Conservation (phyloP, 2,329 filamentous ascomycete species). For the Arthrobotrys musiformis region DNA sequence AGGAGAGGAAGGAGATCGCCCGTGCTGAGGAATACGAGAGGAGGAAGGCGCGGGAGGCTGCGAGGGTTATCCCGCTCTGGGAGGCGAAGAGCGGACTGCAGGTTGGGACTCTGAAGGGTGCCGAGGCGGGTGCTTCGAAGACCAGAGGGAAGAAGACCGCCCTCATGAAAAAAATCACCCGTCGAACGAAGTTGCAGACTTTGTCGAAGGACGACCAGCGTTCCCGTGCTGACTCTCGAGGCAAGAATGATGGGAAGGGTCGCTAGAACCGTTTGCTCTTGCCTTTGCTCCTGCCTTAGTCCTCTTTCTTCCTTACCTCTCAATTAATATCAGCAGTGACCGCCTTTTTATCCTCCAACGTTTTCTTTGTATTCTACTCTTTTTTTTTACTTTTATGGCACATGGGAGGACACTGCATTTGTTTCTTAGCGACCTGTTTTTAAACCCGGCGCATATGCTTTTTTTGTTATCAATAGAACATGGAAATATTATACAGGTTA, state of each 20-base stretch:
- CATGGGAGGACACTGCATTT: constrained; percentile 1
- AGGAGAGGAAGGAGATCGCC: neutral
- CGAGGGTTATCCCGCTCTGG: neutral
- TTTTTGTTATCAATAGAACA: neutral
- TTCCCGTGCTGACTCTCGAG: neutral
- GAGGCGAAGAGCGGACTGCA: neutral
- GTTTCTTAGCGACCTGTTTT: neutral
- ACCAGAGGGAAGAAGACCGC: too few species aligned
- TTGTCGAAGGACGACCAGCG: neutral
- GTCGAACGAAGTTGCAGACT: neutral
- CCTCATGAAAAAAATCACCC: too few species aligned
- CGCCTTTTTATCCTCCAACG: neutral
- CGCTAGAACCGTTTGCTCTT: neutral
- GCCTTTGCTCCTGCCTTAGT: neutral
- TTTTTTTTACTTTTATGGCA: too few species aligned
- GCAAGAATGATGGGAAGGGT: neutral
- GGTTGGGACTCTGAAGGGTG: neutral
- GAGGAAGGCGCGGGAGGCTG: neutral
- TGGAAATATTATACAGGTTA: neutral
- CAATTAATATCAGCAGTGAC: neutral
- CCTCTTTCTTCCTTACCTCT: neutral
- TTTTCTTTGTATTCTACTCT: neutral
- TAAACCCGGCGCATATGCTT: neutral
- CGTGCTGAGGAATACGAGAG: neutral
- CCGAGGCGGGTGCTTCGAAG: neutral